Conservation (phyloP, 2,329 filamentous ascomycete species). For the Claviceps sp. region DNA sequence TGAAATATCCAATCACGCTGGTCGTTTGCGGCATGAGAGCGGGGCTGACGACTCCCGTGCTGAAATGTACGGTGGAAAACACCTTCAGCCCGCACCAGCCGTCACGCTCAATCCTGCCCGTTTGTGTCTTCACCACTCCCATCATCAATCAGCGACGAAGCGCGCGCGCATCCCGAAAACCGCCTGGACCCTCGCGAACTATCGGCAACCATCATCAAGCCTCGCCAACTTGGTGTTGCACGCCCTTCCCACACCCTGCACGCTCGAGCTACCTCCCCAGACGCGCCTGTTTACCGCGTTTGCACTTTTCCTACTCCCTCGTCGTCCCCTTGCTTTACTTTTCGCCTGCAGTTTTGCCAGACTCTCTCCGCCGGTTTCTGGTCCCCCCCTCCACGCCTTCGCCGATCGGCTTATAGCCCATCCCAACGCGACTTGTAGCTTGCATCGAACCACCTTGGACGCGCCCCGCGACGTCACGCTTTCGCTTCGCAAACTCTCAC, state of each 20-base stretch:
- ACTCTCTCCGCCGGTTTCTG: slow-evolving; percentile 2
- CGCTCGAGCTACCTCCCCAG: slow-evolving; percentile 26
- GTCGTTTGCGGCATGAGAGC: slow-evolving; percentile 6
- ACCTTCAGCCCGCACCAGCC: slow-evolving; percentile 29
- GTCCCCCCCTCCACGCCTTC: slow-evolving; percentile 10
- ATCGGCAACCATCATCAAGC: slow-evolving; percentile 44
- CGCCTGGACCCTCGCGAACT: slow-evolving; percentile 45
- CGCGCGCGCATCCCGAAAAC: slow-evolving; percentile 47
- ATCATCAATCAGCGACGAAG: slow-evolving; percentile 33
- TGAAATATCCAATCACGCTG: slow-evolving; percentile 7
- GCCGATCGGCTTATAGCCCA: slow-evolving; percentile 2
- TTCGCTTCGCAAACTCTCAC: slow-evolving; percentile 8
- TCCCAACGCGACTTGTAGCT: slow-evolving; percentile 5
- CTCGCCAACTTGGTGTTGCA: slow-evolving; percentile 38
- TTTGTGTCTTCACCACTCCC: slow-evolving; percentile 38
- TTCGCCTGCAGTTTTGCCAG: slow-evolving; percentile 5
- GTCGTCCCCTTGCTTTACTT: slow-evolving; percentile 6
- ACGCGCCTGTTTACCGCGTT: slow-evolving; percentile 27
- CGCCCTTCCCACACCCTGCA: slow-evolving; percentile 38
- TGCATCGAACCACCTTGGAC: slow-evolving; percentile 9
- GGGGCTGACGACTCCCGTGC: slow-evolving; percentile 24
- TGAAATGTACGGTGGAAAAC: slow-evolving; percentile 29
- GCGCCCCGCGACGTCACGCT: slow-evolving; percentile 15
- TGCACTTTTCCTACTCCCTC: slow-evolving; percentile 27
- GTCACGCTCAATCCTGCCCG: slow-evolving; percentile 36